A percentile compares a stretch with the other conserved stretches of the same genome.
Conservation (phyloP, 495 filamentous ascomycete species). For the Tuber umbilicatum region DNA sequence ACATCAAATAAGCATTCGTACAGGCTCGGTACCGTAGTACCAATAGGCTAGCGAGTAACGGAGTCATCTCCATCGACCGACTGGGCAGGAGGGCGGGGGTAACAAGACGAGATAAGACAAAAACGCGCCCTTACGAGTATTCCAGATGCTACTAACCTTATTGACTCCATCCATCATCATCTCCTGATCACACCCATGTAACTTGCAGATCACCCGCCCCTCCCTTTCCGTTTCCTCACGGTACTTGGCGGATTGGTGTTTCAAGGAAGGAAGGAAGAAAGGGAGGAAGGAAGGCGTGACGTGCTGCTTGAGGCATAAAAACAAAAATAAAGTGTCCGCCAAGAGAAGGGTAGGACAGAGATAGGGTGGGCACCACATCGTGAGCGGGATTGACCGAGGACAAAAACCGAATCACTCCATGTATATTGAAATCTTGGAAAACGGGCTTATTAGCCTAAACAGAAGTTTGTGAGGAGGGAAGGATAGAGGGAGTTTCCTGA, state of each 20-base stretch:
- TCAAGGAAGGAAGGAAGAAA: neutral
- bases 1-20: neutral
- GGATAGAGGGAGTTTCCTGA: neutral
- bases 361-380: neutral
- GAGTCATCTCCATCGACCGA: neutral
- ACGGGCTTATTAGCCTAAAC: neutral
- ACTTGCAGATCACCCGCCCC: conserved; percentile 4
- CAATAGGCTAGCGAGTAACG: neutral
- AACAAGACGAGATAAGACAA: neutral
- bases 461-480: neutral
- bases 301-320: neutral
- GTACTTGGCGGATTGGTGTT: neutral
- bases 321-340: neutral
- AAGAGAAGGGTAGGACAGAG: neutral
- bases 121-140: neutral
- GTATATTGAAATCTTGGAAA: neutral
- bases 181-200: neutral
- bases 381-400: neutral
- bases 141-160: conserved; percentile 4
- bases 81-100: neutral
- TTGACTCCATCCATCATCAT: neutral
- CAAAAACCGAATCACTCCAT: neutral
- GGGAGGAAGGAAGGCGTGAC: neutral
- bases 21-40: neutral
- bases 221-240: neutral